Base-by-base conservation (phyloP, 805 yeast genomes). In the Wickerhamomyces ciferrii region DNA sequence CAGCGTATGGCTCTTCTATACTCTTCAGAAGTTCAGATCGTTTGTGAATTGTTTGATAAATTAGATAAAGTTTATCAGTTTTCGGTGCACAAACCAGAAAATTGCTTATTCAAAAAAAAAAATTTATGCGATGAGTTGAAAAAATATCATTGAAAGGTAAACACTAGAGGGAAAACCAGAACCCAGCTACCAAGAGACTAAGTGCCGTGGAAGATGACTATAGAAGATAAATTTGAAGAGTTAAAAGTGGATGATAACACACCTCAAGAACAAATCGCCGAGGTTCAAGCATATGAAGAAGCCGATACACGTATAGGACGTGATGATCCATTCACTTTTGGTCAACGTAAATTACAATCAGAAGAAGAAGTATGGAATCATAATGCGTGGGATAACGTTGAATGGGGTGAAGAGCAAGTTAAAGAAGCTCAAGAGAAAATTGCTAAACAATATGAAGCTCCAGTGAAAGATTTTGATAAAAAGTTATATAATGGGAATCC, bases 331-430 rank as follows among this genome's bases (percentile, higher is more conserved):
- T 92, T 89, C 65, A 84, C 83, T 19, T 94, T 94, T 67, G 99
- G 99, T 11, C 95, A 89, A 62, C 72, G 99, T 46, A 79, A 68
- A 52, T 70, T 94, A 48, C 76, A 76, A 2, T 78, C 82, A 41
- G 85, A 82, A 15, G 81, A 84, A 5, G 90, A 89, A 25, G 96
- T 94, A 1, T 94, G 96, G 83, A 76, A 78, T 49, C 96, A 86
- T 61, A 94, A 94, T 62, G 99, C 99, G 0, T 73, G 81, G 86
- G 99, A 94, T 63, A 96, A 94, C 62, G 97, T 90, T 31, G 96
- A 89, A 60, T 91, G 97, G 96, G 97, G 96, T 43, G 90, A 86
- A 44, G 96, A 89, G 55, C 97, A 94, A 62, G 64, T 83, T 14
- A 60, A 70, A 19, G 81, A 84, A 52, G 97, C 97, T 3, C 76